These are phyloP conservation scores for Epichloe baconii DNA, from an alignment of 2,329 filamentous ascomycete species.

Conservation along the genomic window DNA sequence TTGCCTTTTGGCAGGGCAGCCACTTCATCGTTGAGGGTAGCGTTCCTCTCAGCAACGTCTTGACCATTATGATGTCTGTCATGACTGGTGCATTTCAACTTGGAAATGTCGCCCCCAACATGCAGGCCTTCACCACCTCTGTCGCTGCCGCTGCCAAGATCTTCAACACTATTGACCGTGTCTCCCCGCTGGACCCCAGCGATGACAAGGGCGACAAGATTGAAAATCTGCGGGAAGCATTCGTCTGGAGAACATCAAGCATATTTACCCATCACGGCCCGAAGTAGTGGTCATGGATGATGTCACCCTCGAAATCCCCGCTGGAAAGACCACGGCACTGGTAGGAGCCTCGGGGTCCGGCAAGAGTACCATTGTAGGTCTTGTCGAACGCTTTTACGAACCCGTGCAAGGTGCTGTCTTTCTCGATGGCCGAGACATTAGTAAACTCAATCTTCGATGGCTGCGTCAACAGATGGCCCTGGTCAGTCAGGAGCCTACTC, in stretches of 20 bases:
- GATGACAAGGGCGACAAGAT: conserved; percentile 58
- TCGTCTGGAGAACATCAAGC: conserved; percentile 69
- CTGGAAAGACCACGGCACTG: conserved; percentile 83
- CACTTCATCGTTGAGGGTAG: conserved; percentile 56
- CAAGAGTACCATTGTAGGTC: conserved; percentile 86
- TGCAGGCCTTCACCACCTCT: conserved; percentile 74
- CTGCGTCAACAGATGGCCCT: conserved; percentile 83
- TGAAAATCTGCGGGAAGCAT: conserved; percentile 60
- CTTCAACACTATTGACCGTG: conserved; percentile 81
- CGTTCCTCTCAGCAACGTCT: conserved; percentile 53
- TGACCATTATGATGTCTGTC: conserved; percentile 80
- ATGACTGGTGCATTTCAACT: conserved; percentile 90
- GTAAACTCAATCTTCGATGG: conserved; percentile 76
- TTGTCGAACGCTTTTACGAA: conserved; percentile 90
- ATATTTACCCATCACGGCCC: conserved; percentile 87
- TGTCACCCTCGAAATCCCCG: conserved; percentile 66
- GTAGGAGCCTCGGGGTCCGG: conserved; percentile 91
- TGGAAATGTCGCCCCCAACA: conserved; percentile 74
- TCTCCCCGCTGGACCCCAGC: conserved; percentile 70
- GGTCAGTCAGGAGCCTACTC: conserved; percentile 83
- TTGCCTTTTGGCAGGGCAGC: conserved; percentile 82
- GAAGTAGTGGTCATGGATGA: conserved; percentile 82
- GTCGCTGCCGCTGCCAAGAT: conserved; percentile 83
- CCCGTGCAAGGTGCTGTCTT: conserved; percentile 68
- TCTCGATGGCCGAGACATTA: conserved; percentile 73